phyloP scores from a whole-genome alignment of 306 rosid species.

The Lablab purpureus region DNA sequence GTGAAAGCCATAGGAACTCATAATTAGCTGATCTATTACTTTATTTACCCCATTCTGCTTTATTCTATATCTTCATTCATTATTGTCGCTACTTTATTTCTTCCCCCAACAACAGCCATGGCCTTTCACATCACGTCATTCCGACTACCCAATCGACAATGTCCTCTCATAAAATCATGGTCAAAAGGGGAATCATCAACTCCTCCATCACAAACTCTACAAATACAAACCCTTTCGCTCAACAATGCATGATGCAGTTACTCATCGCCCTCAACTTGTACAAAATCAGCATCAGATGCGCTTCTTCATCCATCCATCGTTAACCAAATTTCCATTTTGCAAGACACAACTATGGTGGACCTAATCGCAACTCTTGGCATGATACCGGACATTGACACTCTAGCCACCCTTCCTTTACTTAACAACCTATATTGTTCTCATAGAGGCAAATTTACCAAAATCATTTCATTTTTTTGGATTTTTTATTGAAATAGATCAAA shows the following conservation, averaged over 20 bases:
- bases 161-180: background rate
- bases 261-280: background rate
- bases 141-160: background rate
- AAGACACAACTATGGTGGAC: constrained; percentile 30
- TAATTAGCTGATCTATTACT: background rate
- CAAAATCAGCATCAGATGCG: constrained; percentile 31
- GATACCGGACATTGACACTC: constrained; percentile 25
- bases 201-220: constrained; percentile 21
- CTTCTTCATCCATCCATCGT: background rate
- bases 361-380: constrained; percentile 37
- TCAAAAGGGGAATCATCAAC: constrained; percentile 2
- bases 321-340: background rate
- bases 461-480: too few relatives aligned
- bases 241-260: constrained; percentile 23
- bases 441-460: too few relatives aligned
- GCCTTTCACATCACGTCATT: constrained; percentile 16
- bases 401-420: constrained; percentile 2
- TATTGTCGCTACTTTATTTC: background rate
- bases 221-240: background rate
- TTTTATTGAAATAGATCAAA: too few relatives aligned
- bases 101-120: background rate
- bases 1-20: constrained; percentile 7
- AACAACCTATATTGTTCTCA: background rate
- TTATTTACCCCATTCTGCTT: background rate
- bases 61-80: background rate